Evolutionary conservation across 108 stramenopile species (phyloP), one percentile per base, ranked within the genome.

Genomic region (Chaetoceros tenuissimus): DNA sequence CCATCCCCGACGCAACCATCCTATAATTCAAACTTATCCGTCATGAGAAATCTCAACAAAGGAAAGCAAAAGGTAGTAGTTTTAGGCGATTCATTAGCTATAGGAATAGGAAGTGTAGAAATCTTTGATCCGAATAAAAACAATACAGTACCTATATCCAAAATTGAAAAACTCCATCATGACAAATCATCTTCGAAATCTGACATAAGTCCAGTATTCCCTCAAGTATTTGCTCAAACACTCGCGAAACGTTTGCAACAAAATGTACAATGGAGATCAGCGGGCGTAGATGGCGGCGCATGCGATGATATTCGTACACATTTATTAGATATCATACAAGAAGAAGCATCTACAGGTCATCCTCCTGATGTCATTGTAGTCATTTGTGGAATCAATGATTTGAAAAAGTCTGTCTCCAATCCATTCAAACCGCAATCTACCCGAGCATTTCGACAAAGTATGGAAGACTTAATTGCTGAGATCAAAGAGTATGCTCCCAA

Each of bases 281-380:
- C 77, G 17, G 83, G 83, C 24, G 83, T 84, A n/a, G 83, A 84
- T 60, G 83, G 83, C 5, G 83, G 83, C n/a, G 67, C 73, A 28
- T 48, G 74, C 0, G 20, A 62, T 28, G 68, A 73, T 25, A 81
- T 84, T 29, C 60, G 68, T 28, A 56, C 61, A 8, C 69, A 62
- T 50, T 84, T 77, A 30, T 54, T 84, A 44, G 71, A 58, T 48
- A 62, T 84, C 10, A 50, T 84, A 8, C 31, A 67, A 53, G 64
- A 79, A 40, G 83, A 84, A 69, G 59, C 53, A 27, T 49, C 66
- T 20, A 27, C 31, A 16, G 68, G 67, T 8, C 73, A 74, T 13
- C 40, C 57, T 0, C 81, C 81, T 8, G 79, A 84, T 34, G 46
- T 75, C 5, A 66, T 84, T 3, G 66, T 81, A 19, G 72, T 80